These are phyloP conservation scores for Penicillium sp. DNA, from an alignment of 2,329 filamentous ascomycete species.

Conservation along the genomic window DNA sequence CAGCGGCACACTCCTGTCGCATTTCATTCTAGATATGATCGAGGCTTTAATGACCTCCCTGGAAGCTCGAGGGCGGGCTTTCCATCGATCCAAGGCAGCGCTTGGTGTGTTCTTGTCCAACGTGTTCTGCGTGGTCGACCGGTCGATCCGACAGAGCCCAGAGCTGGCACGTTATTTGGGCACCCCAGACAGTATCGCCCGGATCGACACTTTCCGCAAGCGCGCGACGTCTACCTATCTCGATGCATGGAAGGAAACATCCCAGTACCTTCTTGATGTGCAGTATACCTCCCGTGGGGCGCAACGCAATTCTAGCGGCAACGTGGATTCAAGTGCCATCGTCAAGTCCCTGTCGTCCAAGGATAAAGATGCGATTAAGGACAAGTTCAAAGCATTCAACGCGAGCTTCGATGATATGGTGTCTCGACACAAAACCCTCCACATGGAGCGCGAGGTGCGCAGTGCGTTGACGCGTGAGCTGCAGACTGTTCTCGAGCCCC, in stretches of 20 bases:
- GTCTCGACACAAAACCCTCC: conserved; percentile 72
- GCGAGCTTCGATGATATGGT: conserved; percentile 85
- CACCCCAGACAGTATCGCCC: conserved; percentile 57
- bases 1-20: conserved; percentile 79
- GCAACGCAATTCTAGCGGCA: conserved; percentile 66
- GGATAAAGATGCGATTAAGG: conserved; percentile 93
- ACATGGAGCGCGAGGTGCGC: conserved; percentile 88
- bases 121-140: conserved; percentile 77
- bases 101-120: conserved; percentile 91
- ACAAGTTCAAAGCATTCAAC: conserved; percentile 94
- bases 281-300: conserved; percentile 77
- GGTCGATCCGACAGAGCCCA: conserved; percentile 71
- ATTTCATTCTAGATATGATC: conserved; percentile 87
- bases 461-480: conserved; percentile 77
- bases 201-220: conserved; percentile 83
- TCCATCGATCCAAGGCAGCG: conserved; percentile 74
- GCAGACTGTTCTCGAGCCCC: conserved; percentile 84
- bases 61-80: conserved; percentile 66
- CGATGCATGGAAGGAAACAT: conserved; percentile 84
- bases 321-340: conserved; percentile 73
- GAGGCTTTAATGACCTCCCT: conserved; percentile 74
- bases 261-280: conserved; percentile 79
- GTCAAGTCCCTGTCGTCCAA: conserved; percentile 81
- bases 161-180: conserved; percentile 71
- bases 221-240: conserved; percentile 78